Base-by-base conservation (phyloP, 2,329 filamentous ascomycete species). In the Phaeophleospora eucalypticola region DNA sequence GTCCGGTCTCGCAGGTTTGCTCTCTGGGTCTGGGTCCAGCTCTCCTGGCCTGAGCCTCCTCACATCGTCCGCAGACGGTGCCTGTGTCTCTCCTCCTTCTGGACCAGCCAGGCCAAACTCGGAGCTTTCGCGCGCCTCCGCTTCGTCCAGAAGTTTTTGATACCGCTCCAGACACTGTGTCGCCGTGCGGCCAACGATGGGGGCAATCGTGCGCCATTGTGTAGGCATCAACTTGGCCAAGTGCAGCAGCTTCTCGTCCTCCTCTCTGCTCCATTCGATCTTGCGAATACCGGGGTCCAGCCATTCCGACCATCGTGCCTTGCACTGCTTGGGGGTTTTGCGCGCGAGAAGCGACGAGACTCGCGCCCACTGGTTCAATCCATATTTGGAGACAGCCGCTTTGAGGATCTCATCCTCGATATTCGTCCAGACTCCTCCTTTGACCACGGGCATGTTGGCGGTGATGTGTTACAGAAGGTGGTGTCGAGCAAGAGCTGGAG, bases 311-410 rank as follows among this genome's bases (percentile, higher is more conserved):
- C 93, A 98, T 73, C 93, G 81, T 51, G 93, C 91, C 74, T 98
- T 98, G 82, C 93, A 98, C 74, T 98, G 93, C 74, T 98, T 98
- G 42, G 93, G 84, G 24, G 93, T 97, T 71, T 98, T 98, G 64
- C 94, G 88, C 66, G 91, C 91, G 57, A 98, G 84, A 56, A 98
- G 81, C 48, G 93, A 97, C 46, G 93, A 96, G 55, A 97, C 93
- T 70, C 93, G 91, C 66, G 93, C 91, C 93, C 93, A 98, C 72
- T 98, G 93, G 65, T 95, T 93, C 19, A 95, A 79, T 41, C 89
- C 89, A 77, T 95, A 95, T 69, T 95, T 95, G 59, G 87, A 93
- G 56, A 95, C 89, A 49, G 87, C 86, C 46, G 89, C 90, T 72
- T 97, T 96, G 72, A 98, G 86, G 64, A 97, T 95, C 71, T 98